These are phyloP conservation scores for Polygonum aviculare DNA, from an alignment of 148 eudicot species.

Conservation along the genomic window DNA sequence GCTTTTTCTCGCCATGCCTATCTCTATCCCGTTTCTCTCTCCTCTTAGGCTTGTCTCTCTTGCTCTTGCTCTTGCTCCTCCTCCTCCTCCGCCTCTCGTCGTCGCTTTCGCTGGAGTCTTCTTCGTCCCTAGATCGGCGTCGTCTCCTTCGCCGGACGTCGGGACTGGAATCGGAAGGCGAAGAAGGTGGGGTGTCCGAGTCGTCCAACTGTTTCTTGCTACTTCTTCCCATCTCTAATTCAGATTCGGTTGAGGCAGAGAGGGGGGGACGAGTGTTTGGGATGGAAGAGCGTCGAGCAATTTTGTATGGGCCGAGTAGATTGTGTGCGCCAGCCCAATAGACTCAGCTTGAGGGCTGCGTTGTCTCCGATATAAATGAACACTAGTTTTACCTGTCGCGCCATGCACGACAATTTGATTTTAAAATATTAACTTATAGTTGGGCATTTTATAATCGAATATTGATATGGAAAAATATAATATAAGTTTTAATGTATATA, in stretches of 20 bases:
- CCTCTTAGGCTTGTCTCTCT: constrained; percentile 24
- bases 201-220: constrained; percentile 9
- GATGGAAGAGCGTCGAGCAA: neutral
- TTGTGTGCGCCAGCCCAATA: neutral
- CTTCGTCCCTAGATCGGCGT: constrained; percentile 1
- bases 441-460: too few relatives aligned
- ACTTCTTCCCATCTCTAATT: constrained; percentile 12
- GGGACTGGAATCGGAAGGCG: constrained; percentile 15
- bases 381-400: too few relatives aligned
- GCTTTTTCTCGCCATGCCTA: constrained; percentile 23
- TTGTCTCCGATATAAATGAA: too few relatives aligned
- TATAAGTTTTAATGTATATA: too few relatives aligned
- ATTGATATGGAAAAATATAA: too few relatives aligned
- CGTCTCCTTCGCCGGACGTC: constrained; percentile 18
- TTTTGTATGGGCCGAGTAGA: neutral
- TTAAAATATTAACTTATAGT: too few relatives aligned
- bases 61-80: constrained; percentile 10
- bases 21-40: constrained; percentile 19
- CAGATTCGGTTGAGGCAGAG: neutral
- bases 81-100: constrained; percentile 23
- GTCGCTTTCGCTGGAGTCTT: neutral
- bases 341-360: neutral
- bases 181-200: constrained; percentile 9
- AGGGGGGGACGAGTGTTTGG: neutral
- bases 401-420: too few relatives aligned